Evolutionary conservation across 768 basidiomycete genomes (phyloP).

Genomic region (Pleurotus cornucopiae): DNA sequence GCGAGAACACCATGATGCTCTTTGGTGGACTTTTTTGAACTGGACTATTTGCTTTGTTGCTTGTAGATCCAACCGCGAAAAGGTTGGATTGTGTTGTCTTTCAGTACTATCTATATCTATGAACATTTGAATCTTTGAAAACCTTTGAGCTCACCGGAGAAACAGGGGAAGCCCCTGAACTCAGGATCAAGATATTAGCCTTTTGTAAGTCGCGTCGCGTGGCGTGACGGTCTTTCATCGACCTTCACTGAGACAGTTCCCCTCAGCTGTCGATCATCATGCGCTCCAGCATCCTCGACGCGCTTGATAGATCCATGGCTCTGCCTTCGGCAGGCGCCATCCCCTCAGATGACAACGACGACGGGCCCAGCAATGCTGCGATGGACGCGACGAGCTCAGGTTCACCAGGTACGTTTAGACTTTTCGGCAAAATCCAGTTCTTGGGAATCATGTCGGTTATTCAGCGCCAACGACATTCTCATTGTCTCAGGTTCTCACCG

Average conservation of each 20-base stretch:
- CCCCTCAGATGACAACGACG: not conserved
- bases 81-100: too few species aligned
- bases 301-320: slow-evolving; percentile 1
- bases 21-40: not conserved
- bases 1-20: not conserved
- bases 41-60: too few species aligned
- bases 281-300: slow-evolving; percentile 3
- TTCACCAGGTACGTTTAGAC: not conserved
- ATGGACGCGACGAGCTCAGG: not conserved
- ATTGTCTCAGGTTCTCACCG: not conserved
- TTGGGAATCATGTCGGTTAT: not conserved
- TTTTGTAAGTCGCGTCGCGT: too few species aligned
- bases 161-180: too few species aligned
- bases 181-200: too few species aligned
- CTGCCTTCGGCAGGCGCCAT: not conserved
- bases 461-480: not conserved
- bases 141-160: not conserved
- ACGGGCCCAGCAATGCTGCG: not conserved
- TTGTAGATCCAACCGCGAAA: too few species aligned
- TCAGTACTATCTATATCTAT: too few species aligned
- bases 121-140: not conserved
- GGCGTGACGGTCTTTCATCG: not conserved
- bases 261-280: not conserved
- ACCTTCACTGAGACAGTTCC: too few species aligned
- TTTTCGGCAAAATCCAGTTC: not conserved